Evolutionary conservation across 108 stramenopile genomes (phyloP).

Genomic region (Discostella pseudostelligera): DNA sequence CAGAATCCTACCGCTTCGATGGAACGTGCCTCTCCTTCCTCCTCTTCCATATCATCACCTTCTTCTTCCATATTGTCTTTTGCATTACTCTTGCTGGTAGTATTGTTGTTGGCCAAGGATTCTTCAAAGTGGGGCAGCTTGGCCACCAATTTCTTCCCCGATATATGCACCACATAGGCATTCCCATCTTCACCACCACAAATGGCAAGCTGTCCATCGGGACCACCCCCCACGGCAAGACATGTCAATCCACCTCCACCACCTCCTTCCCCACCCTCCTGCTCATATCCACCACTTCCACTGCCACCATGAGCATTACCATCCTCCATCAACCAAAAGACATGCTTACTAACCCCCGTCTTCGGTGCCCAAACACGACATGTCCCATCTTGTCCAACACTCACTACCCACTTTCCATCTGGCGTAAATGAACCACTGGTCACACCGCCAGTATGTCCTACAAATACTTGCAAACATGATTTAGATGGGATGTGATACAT

Average conservation of each 20-base stretch:
- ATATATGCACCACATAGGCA: slow-evolving; percentile 83
- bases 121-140: slow-evolving; percentile 75
- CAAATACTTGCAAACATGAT: slow-evolving; percentile 93
- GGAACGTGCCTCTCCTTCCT: slow-evolving; percentile 55
- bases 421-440: slow-evolving; percentile 81
- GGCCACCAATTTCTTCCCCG: slow-evolving; percentile 80
- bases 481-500: slow-evolving; percentile 93
- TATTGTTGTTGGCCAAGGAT: background rate
- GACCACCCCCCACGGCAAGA: slow-evolving; percentile 59
- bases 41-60: slow-evolving; percentile 48
- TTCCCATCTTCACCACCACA: slow-evolving; percentile 88
- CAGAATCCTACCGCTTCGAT: slow-evolving; percentile 92
- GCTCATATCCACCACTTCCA: slow-evolving; percentile 42
- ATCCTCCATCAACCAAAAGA: slow-evolving; percentile 64
- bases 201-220: slow-evolving; percentile 55
- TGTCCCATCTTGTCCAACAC: slow-evolving; percentile 87
- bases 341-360: slow-evolving; percentile 84
- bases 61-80: background rate
- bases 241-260: slow-evolving; percentile 67
- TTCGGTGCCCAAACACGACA: slow-evolving; percentile 91
- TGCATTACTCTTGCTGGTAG: slow-evolving; percentile 7
- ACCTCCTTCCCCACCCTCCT: slow-evolving; percentile 8
- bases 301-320: slow-evolving; percentile 6
- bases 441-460: slow-evolving; percentile 91
- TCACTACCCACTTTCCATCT: slow-evolving; percentile 86